Conservation (phyloP, 106 monocot species). For the Agapanthus africanus region DNA sequence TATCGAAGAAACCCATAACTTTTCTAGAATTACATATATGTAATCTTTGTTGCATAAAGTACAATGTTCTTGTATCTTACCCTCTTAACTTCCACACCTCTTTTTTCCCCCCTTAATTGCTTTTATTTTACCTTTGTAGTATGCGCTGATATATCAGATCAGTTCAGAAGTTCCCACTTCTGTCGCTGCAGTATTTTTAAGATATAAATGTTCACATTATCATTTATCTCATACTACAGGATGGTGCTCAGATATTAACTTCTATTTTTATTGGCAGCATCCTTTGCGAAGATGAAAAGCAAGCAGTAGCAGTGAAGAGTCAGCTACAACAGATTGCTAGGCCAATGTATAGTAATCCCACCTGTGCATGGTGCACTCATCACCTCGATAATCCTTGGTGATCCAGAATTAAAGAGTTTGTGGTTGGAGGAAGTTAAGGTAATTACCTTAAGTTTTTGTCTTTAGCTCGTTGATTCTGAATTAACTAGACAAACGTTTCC, state of each 20-base stretch:
- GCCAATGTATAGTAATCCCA: constrained; percentile 96
- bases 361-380: constrained; percentile 88
- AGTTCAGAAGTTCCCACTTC: neutral
- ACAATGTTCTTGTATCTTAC: neutral
- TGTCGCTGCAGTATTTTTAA: neutral
- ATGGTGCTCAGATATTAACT: neutral
- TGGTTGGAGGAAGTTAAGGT: constrained; percentile 98
- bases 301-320: constrained; percentile 98
- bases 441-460: neutral
- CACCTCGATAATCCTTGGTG: constrained; percentile 77
- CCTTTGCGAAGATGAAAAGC: constrained; percentile 84
- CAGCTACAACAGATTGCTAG: constrained; percentile 96
- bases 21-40: neutral
- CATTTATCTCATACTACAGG: neutral
- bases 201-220: neutral
- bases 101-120: neutral
- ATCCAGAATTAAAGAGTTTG: constrained; percentile 72
- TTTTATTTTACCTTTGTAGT: neutral
- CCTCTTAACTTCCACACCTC: neutral
- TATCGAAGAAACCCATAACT: neutral
- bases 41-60: neutral
- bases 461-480: neutral
- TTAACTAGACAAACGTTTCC: neutral
- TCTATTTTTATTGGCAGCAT: constrained; percentile 33
- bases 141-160: neutral